phyloP scores from a whole-genome alignment of 441 rosid species.

The Adansonia gregorii region DNA sequence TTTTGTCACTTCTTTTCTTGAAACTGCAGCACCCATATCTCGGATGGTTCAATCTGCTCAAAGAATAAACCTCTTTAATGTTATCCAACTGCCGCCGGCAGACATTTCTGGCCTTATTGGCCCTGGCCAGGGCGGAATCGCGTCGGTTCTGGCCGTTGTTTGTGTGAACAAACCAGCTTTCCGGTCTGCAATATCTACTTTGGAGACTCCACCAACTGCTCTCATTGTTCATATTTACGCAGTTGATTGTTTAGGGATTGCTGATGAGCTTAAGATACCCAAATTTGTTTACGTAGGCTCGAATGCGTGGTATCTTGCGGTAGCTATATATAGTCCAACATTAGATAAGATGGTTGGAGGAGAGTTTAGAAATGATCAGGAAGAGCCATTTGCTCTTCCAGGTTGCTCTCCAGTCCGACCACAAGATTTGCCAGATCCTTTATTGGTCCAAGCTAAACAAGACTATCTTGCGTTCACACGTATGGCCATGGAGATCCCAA shows the following conservation, averaged over 20 bases:
- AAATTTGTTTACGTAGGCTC: constrained; percentile 38
- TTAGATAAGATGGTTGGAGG: neutral
- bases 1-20: neutral
- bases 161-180: constrained; percentile 27
- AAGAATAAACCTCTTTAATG: neutral
- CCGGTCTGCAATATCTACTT: constrained; percentile 24
- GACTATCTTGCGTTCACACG: neutral
- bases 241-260: constrained; percentile 34
- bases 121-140: neutral
- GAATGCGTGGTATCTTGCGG: constrained; percentile 45
- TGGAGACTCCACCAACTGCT: constrained; percentile 34
- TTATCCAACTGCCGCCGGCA: constrained; percentile 17
- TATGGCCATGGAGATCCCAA: neutral
- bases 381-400: constrained; percentile 2
- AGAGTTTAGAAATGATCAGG: neutral
- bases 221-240: constrained; percentile 48
- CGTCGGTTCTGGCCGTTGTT: neutral
- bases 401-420: neutral
- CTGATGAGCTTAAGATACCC: constrained; percentile 37
- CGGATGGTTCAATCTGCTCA: neutral
- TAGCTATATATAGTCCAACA: constrained; percentile 15
- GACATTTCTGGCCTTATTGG: neutral
- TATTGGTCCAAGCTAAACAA: neutral
- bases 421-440: constrained; percentile 11
- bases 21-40: neutral